A percentile compares a stretch with the other conserved stretches of the same genome.
phyloP scores from a whole-genome alignment of 148 eudicot species.

The Suaeda aralocaspica region DNA sequence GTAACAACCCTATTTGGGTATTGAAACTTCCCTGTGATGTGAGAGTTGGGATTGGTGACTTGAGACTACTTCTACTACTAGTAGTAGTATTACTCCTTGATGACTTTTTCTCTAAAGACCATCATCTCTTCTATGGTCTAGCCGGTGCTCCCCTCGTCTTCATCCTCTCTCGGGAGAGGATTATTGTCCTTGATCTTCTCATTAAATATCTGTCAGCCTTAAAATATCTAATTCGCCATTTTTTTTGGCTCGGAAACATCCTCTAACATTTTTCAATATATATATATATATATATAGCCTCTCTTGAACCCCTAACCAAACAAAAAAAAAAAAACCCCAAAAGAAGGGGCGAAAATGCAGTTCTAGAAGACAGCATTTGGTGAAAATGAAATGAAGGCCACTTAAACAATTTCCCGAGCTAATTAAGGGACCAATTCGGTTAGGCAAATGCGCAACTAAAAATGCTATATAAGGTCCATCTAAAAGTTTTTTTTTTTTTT shows the following conservation, averaged over 20 bases:
- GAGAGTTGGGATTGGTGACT: constrained; percentile 36
- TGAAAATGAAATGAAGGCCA: constrained; percentile 8
- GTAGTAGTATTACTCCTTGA: constrained; percentile 13
- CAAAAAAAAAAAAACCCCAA: too few species aligned
- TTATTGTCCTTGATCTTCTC: constrained; percentile 13
- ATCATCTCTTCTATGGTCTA: too few species aligned
- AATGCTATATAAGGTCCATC: constrained; percentile 12
- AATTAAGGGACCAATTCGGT: constrained; percentile 20
- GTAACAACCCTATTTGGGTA: constrained; percentile 42
- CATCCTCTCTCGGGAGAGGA: not conserved
- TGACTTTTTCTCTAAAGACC: constrained; percentile 4
- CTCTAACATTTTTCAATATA: too few species aligned
- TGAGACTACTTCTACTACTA: constrained; percentile 17
- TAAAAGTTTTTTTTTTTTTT: not conserved
- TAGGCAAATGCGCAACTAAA: constrained; percentile 27
- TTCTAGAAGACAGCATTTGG: not conserved
- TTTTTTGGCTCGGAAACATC: constrained; percentile 12
- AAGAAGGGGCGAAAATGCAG: too few species aligned
- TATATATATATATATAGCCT: too few species aligned
- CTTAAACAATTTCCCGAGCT: constrained; percentile 7
- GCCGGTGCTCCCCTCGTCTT: too few species aligned
- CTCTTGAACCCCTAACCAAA: too few species aligned
- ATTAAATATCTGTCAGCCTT: constrained; percentile 57
- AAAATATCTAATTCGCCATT: constrained; percentile 50
- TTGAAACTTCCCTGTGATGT: constrained; percentile 44